Conservation (phyloP, 2,329 filamentous ascomycete species). For the Epichloe coenophiala region DNA sequence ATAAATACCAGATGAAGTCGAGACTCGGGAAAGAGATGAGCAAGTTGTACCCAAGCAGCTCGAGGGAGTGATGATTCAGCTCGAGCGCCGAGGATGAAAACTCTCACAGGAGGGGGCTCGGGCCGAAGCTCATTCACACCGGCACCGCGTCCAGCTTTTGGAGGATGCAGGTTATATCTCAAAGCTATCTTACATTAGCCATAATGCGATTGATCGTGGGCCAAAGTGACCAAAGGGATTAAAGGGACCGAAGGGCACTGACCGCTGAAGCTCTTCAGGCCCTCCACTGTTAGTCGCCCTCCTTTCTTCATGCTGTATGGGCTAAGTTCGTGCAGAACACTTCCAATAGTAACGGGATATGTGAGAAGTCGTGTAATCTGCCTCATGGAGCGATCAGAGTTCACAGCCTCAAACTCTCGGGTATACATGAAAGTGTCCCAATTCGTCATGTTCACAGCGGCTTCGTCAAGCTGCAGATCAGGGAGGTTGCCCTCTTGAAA, state of each 20-base stretch:
- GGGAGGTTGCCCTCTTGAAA: constrained; percentile 90
- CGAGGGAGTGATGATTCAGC: constrained; percentile 95
- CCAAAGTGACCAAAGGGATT: not conserved
- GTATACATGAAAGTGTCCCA: constrained; percentile 98
- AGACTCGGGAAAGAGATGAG: constrained; percentile 90
- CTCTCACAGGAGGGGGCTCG: constrained; percentile 73
- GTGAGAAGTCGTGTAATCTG: constrained; percentile 89
- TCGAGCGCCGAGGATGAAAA: constrained; percentile 88
- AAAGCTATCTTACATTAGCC: constrained; percentile 43
- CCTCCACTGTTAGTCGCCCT: constrained; percentile 70
- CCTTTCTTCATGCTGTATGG: constrained; percentile 71
- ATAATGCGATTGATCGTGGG: not conserved
- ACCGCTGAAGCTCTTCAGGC: constrained; percentile 89
- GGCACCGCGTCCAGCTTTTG: constrained; percentile 58
- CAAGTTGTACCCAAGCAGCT: constrained; percentile 84
- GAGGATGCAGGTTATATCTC: constrained; percentile 86
- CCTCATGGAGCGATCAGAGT: constrained; percentile 78
- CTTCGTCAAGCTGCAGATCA: constrained; percentile 78
- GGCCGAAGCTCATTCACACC: constrained; percentile 69
- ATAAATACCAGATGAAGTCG: constrained; percentile 88
- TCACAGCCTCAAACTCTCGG: constrained; percentile 78
- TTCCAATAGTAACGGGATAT: constrained; percentile 84
- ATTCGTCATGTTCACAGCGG: constrained; percentile 91
- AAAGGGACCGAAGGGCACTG: constrained; percentile 22
- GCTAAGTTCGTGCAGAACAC: constrained; percentile 84